A percentile compares a stretch with the other conserved stretches of the same genome.
phyloP scores from a whole-genome alignment of 2,329 filamentous ascomycete species.

The Aspergillus vadensis region DNA sequence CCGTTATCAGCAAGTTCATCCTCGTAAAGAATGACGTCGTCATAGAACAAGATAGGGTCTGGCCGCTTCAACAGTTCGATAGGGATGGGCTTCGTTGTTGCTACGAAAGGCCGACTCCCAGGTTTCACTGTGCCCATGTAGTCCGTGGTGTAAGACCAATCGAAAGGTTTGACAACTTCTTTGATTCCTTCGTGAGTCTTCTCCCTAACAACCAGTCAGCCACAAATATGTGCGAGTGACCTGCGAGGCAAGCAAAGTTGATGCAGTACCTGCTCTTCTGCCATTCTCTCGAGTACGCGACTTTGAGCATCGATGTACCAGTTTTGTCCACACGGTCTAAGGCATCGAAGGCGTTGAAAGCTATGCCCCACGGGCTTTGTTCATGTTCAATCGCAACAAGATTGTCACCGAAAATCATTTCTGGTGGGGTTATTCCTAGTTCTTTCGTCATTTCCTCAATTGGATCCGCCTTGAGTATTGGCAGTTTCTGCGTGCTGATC shows the following conservation, averaged over 20 bases:
- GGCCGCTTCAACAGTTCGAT: slow-evolving; percentile 82
- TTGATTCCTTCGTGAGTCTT: slow-evolving; percentile 83
- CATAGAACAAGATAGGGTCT: slow-evolving; percentile 94
- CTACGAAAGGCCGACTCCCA: slow-evolving; percentile 42
- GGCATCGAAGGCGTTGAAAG: slow-evolving; percentile 83
- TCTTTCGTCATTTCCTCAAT: slow-evolving; percentile 81
- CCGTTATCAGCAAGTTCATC: slow-evolving; percentile 98
- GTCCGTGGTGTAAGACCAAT: slow-evolving; percentile 94
- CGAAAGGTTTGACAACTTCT: slow-evolving; percentile 92
- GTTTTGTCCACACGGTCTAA: slow-evolving; percentile 94
- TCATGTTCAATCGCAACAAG: slow-evolving; percentile 72
- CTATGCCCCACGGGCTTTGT: slow-evolving; percentile 74
- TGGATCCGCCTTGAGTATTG: slow-evolving; percentile 87
- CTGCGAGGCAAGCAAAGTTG: neutral
- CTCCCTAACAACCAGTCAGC: slow-evolving; percentile 59
- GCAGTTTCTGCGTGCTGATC: slow-evolving; percentile 83
- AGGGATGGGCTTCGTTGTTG: slow-evolving; percentile 66
- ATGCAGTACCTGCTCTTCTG: slow-evolving; percentile 62
- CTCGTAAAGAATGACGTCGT: slow-evolving; percentile 94
- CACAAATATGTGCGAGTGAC: slow-evolving; percentile 19
- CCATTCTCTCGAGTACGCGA: slow-evolving; percentile 91
- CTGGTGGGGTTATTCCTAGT: slow-evolving; percentile 83
- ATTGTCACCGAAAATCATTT: slow-evolving; percentile 99
- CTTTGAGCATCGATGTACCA: slow-evolving; percentile 84
- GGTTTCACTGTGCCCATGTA: slow-evolving; percentile 71